Conservation (phyloP, 1,139 yeast species). For the Suhomyces bolitotheri region DNA sequence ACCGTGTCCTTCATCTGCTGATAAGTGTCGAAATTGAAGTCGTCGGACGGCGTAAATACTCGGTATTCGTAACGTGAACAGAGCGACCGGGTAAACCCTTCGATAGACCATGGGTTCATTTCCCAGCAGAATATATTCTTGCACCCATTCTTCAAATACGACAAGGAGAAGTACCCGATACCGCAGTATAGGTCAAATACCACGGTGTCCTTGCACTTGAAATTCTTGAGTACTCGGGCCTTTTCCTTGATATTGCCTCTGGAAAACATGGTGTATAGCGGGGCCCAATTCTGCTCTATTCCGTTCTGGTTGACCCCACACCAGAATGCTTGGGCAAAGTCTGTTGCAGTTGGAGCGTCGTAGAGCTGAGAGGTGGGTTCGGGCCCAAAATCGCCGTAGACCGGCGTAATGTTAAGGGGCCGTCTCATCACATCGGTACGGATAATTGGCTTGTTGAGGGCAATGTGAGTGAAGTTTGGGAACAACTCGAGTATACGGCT, state of each 20-base stretch:
- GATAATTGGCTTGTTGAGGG: slow-evolving; percentile 68
- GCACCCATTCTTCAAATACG: slow-evolving; percentile 62
- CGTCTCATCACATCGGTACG: slow-evolving; percentile 57
- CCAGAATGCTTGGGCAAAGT: slow-evolving; percentile 66
- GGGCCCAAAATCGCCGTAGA: slow-evolving; percentile 69
- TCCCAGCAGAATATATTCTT: slow-evolving; percentile 72
- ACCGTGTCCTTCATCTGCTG: slow-evolving; percentile 12
- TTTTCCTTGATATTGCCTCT: slow-evolving; percentile 89
- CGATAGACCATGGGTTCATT: slow-evolving; percentile 80
- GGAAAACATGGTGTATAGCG: slow-evolving; percentile 82
- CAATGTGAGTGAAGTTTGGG: slow-evolving; percentile 56
- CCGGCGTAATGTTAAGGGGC: slow-evolving; percentile 59
- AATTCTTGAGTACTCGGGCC: slow-evolving; percentile 53
- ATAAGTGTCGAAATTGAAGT: slow-evolving; percentile 22
- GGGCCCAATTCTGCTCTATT: slow-evolving; percentile 80
- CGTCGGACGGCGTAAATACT: slow-evolving; percentile 32
- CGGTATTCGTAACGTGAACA: slow-evolving; percentile 44
- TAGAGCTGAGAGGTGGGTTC: slow-evolving; percentile 26
- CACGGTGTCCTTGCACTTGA: slow-evolving; percentile 28
- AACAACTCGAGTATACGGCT: slow-evolving; percentile 20
- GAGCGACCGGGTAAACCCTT: slow-evolving; percentile 65
- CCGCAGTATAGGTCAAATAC: slow-evolving; percentile 80
- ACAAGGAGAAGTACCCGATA: slow-evolving; percentile 79
- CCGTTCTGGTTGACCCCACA: slow-evolving; percentile 72
- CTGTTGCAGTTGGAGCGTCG: slow-evolving; percentile 41